Conservation (phyloP, 768 basidiomycete species). For the Hemileccinum impolitum region DNA sequence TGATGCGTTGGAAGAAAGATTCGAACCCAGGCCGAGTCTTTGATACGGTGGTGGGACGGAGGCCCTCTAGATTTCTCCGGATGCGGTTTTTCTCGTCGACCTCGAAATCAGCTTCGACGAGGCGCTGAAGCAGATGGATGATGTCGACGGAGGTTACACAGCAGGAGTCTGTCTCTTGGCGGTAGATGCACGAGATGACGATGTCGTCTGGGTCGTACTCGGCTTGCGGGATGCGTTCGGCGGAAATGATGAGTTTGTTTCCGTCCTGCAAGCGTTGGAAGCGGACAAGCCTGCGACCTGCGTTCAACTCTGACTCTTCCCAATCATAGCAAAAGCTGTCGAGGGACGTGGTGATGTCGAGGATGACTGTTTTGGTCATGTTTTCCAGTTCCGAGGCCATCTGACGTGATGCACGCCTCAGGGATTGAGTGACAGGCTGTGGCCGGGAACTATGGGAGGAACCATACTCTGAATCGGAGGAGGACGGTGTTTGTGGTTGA, state of each 20-base stretch:
- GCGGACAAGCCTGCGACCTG: constrained; percentile 80
- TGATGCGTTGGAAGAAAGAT: constrained; percentile 91
- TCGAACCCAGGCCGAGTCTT: constrained; percentile 80
- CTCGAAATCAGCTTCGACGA: constrained; percentile 71
- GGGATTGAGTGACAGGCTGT: constrained; percentile 8
- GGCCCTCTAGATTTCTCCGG: constrained; percentile 89
- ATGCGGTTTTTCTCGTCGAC: constrained; percentile 98
- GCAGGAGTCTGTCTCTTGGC: constrained; percentile 69
- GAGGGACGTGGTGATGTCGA: constrained; percentile 59
- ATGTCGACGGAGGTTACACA: constrained; percentile 96
- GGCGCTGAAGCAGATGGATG: constrained; percentile 84
- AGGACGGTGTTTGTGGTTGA: constrained; percentile 39
- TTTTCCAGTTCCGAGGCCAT: constrained; percentile 36
- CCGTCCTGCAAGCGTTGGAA: constrained; percentile 81
- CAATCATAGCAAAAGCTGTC: constrained; percentile 54
- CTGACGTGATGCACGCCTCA: constrained; percentile 25
- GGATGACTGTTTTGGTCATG: constrained; percentile 50
- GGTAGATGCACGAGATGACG: constrained; percentile 94
- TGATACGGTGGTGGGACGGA: constrained; percentile 85
- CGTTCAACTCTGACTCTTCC: constrained; percentile 60
- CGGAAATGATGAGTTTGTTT: constrained; percentile 71
- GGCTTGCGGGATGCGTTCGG: constrained; percentile 68
- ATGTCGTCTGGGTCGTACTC: constrained; percentile 72
- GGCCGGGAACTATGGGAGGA: constrained; percentile 24
- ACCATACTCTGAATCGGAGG: constrained; percentile 38